Base-by-base conservation (phyloP, 1,139 yeast genomes). In the Protomyces pachydermus region DNA sequence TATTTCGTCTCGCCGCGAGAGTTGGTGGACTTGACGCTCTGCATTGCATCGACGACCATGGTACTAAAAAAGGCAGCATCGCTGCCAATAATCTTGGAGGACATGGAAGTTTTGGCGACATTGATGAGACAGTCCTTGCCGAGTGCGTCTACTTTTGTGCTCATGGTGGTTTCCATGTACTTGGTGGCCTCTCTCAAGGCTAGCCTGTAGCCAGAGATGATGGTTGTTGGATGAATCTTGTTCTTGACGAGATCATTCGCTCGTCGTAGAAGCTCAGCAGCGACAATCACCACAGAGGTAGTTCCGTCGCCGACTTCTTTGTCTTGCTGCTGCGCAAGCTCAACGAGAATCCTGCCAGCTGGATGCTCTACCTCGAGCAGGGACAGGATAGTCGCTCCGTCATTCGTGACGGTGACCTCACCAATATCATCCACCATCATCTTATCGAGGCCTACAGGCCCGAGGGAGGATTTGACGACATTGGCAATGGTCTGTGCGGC, bases 351-450 rank as follows among this genome's bases (percentile, higher is more conserved):
- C 78, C 90, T 91, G 25, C 98, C 98, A 0, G 98, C 98, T 42
- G 99, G 99, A 75, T 95, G 99, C 77, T 95, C 97, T 63, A 95
- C 98, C 74, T 95, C 98, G 69, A 95, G 81, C 67, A 95, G 78
- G 10, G 93, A 82, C 69, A 95, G 80, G 70, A 95, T 95, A 8
- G 98, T 95, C 65, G 99, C 98, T 69, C 99, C 99, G 76, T 95
- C 99, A 74, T 95, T 95, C 62, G 99, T 95, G 64, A 95, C 98
- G 5, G 97, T 91, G 58, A 95, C 98, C 77, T 95, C 99, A 68
- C 98, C 98, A 77, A 95, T 95, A 74, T 95, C 98, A 76, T 95
- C 99, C 58, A 95, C 99, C 67, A 95, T 82, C 97, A 95, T 93
- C 79, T 95, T 95, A 77, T 95, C 99, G 65, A 95, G 81, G 28